phyloP scores from a whole-genome alignment of 2,329 filamentous ascomycete species.

The Pseudovirgaria hyperparasitica region DNA sequence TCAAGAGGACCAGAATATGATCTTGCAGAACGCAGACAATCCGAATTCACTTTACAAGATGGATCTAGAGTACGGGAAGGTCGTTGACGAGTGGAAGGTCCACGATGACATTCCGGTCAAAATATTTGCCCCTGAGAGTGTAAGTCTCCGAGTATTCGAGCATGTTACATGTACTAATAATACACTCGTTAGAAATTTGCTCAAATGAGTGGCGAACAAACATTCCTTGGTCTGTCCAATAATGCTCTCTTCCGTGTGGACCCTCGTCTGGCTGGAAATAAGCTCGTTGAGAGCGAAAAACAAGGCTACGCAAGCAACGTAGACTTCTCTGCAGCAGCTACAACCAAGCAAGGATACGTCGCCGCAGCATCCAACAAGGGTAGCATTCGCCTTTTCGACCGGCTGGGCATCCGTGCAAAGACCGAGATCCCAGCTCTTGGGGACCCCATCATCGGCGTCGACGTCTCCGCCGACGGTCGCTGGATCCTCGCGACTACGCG shows the following conservation, averaged over 20 bases:
- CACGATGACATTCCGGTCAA: conserved; percentile 91
- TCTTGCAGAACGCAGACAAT: conserved; percentile 69
- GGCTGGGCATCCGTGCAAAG: conserved; percentile 93
- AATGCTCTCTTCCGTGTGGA: conserved; percentile 93
- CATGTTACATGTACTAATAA: conserved; percentile 9
- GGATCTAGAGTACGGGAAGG: conserved; percentile 95
- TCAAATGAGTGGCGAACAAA: conserved; percentile 91
- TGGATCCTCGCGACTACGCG: conserved; percentile 92
- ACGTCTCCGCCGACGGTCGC: conserved; percentile 87
- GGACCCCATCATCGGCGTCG: conserved; percentile 86
- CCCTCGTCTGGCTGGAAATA: conserved; percentile 77
- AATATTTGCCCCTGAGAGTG: conserved; percentile 82
- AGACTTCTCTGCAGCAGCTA: conserved; percentile 87
- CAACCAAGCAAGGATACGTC: conserved; percentile 92
- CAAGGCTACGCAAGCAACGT: conserved; percentile 98
- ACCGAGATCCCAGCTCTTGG: conserved; percentile 91
- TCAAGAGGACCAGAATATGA: conserved; percentile 78
- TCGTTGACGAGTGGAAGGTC: conserved; percentile 97
- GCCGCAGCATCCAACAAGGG: conserved; percentile 97
- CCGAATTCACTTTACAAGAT: conserved; percentile 90
- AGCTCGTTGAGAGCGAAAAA: conserved; percentile 82
- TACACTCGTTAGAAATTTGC: conserved; percentile 62
- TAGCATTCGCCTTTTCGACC: conserved; percentile 92
- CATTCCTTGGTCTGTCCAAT: conserved; percentile 83
- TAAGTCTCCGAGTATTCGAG: conserved; percentile 20